Conservation (phyloP, 1,139 yeast genomes). For the Zygosaccharomyces pseudobailii region DNA sequence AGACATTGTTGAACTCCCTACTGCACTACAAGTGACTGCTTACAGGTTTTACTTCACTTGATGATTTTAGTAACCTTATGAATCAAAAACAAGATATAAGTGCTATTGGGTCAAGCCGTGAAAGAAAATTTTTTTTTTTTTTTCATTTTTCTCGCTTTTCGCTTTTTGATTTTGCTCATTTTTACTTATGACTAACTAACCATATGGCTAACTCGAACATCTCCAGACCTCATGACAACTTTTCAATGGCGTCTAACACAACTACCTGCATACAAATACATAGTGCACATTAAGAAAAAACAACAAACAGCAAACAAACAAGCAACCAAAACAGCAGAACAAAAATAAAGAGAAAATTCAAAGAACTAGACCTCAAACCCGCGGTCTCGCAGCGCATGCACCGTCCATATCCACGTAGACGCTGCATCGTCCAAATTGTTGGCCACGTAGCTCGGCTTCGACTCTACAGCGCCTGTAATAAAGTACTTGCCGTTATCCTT, state of each 20-base stretch:
- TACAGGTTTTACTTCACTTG: no score
- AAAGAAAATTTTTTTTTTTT: no score
- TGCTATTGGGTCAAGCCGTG: no score
- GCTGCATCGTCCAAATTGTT: slow-evolving; percentile 58
- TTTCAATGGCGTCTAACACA: no score
- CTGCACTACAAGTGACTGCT: not conserved
- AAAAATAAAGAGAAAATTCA: not conserved
- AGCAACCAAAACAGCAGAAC: not conserved
- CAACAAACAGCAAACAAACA: no score
- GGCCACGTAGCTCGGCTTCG: slow-evolving; percentile 56
- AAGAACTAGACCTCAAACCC: slow-evolving; percentile 33
- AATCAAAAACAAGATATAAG: no score
- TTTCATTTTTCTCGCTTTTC: not conserved
- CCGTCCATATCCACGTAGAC: slow-evolving; percentile 82
- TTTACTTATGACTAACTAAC: not conserved
- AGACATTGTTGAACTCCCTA: slow-evolving; percentile 16
- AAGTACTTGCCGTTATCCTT: slow-evolving; percentile 68
- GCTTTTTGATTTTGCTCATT: not conserved
- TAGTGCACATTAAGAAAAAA: no score
- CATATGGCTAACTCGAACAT: no score
- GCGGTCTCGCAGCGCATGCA: slow-evolving; percentile 52
- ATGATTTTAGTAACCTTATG: no score
- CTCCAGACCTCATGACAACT: no score
- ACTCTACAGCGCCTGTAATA: slow-evolving; percentile 54
- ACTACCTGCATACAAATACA: no score